These are phyloP conservation scores for Hygrophorus pudorinus DNA, from an alignment of 768 basidiomycete species.

Conservation along the genomic window DNA sequence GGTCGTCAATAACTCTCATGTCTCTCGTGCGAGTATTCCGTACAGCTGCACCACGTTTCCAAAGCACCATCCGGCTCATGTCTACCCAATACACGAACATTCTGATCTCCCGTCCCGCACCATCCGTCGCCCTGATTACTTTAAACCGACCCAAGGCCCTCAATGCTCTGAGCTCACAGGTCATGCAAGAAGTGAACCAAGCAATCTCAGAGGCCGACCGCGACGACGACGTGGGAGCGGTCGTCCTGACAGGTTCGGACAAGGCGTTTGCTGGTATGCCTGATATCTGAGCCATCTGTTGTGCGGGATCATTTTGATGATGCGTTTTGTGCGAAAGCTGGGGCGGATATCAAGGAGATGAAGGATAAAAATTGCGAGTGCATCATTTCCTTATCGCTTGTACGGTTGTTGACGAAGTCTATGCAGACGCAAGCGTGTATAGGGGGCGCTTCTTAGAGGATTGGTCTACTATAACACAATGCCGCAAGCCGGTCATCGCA, in stretches of 20 bases:
- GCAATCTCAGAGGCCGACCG: slow-evolving; percentile 62
- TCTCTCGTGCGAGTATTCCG: too few relatives aligned
- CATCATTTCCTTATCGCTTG: background rate
- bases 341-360: slow-evolving; percentile 99
- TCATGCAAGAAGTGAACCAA: slow-evolving; percentile 75
- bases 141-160: slow-evolving; percentile 85
- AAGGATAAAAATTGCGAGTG: slow-evolving; percentile 83
- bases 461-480: slow-evolving; percentile 64
- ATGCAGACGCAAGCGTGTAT: slow-evolving; percentile 83
- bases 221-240: slow-evolving; percentile 66
- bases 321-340: slow-evolving; percentile 41
- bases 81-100: slow-evolving; percentile 57
- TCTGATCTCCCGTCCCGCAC: slow-evolving; percentile 57
- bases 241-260: slow-evolving; percentile 89
- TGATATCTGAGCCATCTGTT: background rate
- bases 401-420: background rate
- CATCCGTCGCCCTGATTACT: slow-evolving; percentile 68
- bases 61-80: slow-evolving; percentile 31
- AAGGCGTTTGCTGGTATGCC: slow-evolving; percentile 85
- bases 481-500: slow-evolving; percentile 91
- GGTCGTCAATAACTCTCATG: too few relatives aligned
- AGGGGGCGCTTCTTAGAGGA: slow-evolving; percentile 75
- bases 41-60: too few relatives aligned
- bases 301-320: background rate
- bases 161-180: slow-evolving; percentile 75